A percentile compares a stretch with the other conserved stretches of the same genome.
Conservation (phyloP, 768 basidiomycete species). For the Rhizopogon vesiculosus region DNA sequence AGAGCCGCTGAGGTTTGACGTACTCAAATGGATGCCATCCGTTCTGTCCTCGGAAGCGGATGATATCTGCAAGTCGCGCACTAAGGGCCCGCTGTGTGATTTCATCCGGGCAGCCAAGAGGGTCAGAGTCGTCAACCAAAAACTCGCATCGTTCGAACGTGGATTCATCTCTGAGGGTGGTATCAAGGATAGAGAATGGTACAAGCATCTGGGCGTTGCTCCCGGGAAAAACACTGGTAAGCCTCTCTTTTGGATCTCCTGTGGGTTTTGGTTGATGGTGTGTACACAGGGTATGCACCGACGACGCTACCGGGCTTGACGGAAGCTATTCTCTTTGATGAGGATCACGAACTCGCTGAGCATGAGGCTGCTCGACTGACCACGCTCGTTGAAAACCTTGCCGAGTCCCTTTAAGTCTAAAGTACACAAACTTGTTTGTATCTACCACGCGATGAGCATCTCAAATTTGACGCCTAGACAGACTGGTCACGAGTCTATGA, state of each 20-base stretch:
- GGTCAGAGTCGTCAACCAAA: slow-evolving; percentile 56
- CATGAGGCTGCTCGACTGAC: slow-evolving; percentile 57
- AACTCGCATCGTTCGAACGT: slow-evolving; percentile 66
- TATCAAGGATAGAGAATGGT: slow-evolving; percentile 82
- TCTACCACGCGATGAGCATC: not conserved
- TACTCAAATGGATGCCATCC: not conserved
- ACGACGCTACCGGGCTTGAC: slow-evolving; percentile 80
- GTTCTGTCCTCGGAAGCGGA: not conserved
- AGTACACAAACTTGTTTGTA: not conserved
- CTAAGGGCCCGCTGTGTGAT: slow-evolving; percentile 32
- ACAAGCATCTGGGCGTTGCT: slow-evolving; percentile 77
- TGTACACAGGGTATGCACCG: slow-evolving; percentile 65
- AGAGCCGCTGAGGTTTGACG: slow-evolving; percentile 2
- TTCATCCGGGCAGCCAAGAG: slow-evolving; percentile 56
- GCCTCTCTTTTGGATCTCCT: slow-evolving; percentile 11
- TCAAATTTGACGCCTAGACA: too few species aligned
- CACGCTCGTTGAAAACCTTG: slow-evolving; percentile 48
- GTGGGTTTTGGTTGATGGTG: not conserved
- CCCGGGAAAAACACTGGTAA: slow-evolving; percentile 82
- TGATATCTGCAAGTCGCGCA: slow-evolving; percentile 10
- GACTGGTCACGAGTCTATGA: not conserved
- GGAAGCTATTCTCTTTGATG: slow-evolving; percentile 70
- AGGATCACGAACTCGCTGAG: slow-evolving; percentile 54
- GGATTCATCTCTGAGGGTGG: slow-evolving; percentile 80
- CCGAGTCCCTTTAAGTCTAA: slow-evolving; percentile 22